Evolutionary conservation across 2,329 filamentous ascomycete genomes (phyloP), one percentile per base, ranked within the genome.

Genomic region (Aspergillus aculeatus): DNA sequence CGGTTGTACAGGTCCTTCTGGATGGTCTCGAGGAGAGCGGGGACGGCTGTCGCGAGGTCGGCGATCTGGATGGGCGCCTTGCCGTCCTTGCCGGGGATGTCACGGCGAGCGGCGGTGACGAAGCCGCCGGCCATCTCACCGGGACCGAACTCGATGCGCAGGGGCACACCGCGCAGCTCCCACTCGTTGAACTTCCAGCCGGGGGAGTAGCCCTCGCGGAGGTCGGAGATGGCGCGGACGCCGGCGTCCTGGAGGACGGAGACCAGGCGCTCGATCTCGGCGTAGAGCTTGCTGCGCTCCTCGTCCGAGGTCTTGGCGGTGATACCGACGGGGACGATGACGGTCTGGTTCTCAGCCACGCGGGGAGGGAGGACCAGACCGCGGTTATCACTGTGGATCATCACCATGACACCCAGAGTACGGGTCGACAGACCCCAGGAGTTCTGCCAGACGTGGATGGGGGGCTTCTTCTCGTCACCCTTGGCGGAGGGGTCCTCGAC

Each of bases 111-210:
- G 64, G 86, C 91, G 64, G 89, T 91, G 67, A 98, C 89, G 47
- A 93, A 90, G 59, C 89, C 86, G 74, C 93, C 91, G 65, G 90
- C 91, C 12, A 89, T 89, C 73, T 98, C 95, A 79, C 96, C 96
- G 70, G 95, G 94, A 5, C 96, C 96, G 72, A 96, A 96, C 77
- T 99, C 95, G 60, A 99, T 84, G 61, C 95, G 90, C 41, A 99
- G 85, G 50, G 96, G 95, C 47, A 98, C 90, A 74, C 96, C 95
- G 80, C 94, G 96, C 69, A 98, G 84, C 77, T 99, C 96, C 92
- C 92, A 97, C 79, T 99, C 93, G 79, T 96, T 96, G 83, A 99
- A 99, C 79, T 99, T 99, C 88, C 90, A 98, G 65, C 92, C 92
- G 44, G 95, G 93, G 62, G 92, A 87, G 77, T 98, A 96, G 66